Evolutionary conservation across 257 asterid species (phyloP).

Genomic region (Capsicum chinense): DNA sequence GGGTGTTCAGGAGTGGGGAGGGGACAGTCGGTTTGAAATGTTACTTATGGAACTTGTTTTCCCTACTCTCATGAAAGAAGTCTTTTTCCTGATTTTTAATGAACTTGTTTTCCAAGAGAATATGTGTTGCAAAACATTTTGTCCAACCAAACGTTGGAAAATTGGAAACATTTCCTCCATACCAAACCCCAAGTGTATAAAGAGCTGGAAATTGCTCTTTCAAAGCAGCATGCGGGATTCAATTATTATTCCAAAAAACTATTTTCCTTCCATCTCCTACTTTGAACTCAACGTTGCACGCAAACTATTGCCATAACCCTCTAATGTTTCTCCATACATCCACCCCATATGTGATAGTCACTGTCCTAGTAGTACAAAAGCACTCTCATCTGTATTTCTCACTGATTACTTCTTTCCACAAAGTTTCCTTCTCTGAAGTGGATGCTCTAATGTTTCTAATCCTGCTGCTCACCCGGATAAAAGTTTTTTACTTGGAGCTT

Average conservation of each 20-base stretch:
- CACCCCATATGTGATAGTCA: neutral
- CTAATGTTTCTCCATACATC: neutral
- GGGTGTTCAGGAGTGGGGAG: neutral
- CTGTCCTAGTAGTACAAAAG: neutral
- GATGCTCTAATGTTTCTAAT: neutral
- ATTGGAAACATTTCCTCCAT: neutral
- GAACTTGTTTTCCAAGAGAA: neutral
- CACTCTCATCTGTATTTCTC: neutral
- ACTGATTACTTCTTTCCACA: neutral
- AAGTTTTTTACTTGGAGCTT: neutral
- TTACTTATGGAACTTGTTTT: neutral
- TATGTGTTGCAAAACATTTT: neutral
- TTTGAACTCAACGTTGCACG: neutral
- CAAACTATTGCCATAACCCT: neutral
- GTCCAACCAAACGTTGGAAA: neutral
- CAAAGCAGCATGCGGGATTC: neutral
- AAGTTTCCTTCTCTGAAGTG: neutral
- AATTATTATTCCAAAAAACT: neutral
- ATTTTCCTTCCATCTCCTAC: neutral
- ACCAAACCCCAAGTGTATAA: neutral
- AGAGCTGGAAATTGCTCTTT: neutral
- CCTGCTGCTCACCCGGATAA: constrained; percentile 1
- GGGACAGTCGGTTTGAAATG: neutral
- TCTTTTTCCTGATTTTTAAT: neutral
- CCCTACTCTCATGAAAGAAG: neutral